A percentile compares a stretch with the other conserved stretches of the same genome.
phyloP scores from a whole-genome alignment of 768 basidiomycete species.

The Mycena galericulata region DNA sequence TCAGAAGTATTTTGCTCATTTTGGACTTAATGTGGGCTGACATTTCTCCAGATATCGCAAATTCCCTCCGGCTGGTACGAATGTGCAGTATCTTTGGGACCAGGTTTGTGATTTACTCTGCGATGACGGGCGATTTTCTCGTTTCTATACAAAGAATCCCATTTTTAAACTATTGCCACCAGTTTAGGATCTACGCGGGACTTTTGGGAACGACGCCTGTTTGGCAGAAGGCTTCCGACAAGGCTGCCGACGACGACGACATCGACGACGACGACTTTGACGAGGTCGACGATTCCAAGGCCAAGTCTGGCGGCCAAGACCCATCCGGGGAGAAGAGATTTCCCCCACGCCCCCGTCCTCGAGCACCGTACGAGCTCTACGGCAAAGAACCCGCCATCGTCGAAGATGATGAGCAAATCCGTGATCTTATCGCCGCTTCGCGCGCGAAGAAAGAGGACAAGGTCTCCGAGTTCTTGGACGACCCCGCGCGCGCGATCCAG shows the following conservation, averaged over 20 bases:
- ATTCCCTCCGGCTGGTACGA: conserved; percentile 48
- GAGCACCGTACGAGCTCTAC: conserved; percentile 54
- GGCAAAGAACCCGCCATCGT: conserved; percentile 48
- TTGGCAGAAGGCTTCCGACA: conserved; percentile 54
- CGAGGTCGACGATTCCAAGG: conserved; percentile 40
- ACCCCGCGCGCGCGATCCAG: conserved; percentile 68
- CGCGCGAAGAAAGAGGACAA: conserved; percentile 56
- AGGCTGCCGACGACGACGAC: conserved; percentile 40
- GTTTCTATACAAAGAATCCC: background rate
- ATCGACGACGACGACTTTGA: conserved; percentile 42
- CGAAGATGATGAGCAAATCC: conserved; percentile 51
- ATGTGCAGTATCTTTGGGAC: conserved; percentile 69
- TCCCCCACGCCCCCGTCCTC: conserved; percentile 43
- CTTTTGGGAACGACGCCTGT: conserved; percentile 63
- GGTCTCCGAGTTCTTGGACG: conserved; percentile 65
- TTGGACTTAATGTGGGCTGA: background rate
- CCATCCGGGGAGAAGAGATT: conserved; percentile 34
- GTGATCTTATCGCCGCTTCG: conserved; percentile 49
- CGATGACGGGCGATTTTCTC: background rate
- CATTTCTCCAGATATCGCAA: conserved; percentile 39
- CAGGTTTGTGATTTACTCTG: conserved; percentile 55
- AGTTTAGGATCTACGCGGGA: conserved; percentile 76
- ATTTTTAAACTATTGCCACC: conserved; percentile 2
- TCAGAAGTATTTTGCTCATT: conserved; percentile 35
- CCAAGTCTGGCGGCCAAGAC: background rate